A percentile compares a stretch with the other conserved stretches of the same genome.
Conservation (phyloP, 2,329 filamentous ascomycete genomes). For the Akanthomyces uredinophilus region DNA sequence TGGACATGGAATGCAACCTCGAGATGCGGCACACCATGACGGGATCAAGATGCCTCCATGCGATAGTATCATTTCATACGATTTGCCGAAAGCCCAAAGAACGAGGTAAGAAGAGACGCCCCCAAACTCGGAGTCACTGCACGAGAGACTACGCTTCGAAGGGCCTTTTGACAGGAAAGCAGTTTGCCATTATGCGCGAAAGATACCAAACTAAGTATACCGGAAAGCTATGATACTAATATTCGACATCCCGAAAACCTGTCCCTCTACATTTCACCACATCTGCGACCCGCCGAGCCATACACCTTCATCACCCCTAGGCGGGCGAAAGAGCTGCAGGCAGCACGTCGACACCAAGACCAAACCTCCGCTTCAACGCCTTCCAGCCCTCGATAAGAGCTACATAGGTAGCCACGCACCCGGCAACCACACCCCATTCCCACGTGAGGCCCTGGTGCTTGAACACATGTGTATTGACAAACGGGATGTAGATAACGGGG, state of each 20-base stretch:
- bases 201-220: constrained; percentile 17
- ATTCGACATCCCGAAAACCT: constrained; percentile 16
- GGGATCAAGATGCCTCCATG: neutral
- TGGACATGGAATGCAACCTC: neutral
- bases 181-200: constrained; percentile 8
- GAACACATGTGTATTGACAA: constrained; percentile 61
- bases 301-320: neutral
- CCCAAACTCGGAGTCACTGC: neutral
- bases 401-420: constrained; percentile 56
- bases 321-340: constrained; percentile 11
- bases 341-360: constrained; percentile 28
- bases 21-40: neutral
- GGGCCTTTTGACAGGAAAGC: constrained; percentile 15
- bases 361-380: constrained; percentile 53
- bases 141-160: neutral
- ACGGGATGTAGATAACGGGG: constrained; percentile 62
- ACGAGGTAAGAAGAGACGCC: neutral
- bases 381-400: constrained; percentile 65
- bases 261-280: neutral
- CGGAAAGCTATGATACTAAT: constrained; percentile 13
- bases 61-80: neutral
- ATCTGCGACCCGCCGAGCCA: neutral
- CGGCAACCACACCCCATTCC: constrained; percentile 67
- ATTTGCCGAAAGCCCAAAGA: too few relatives aligned
- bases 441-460: constrained; percentile 63